These are phyloP conservation scores for Magnaporthiopsis rhizophila DNA, from an alignment of 2,329 filamentous ascomycete species.

Conservation along the genomic window DNA sequence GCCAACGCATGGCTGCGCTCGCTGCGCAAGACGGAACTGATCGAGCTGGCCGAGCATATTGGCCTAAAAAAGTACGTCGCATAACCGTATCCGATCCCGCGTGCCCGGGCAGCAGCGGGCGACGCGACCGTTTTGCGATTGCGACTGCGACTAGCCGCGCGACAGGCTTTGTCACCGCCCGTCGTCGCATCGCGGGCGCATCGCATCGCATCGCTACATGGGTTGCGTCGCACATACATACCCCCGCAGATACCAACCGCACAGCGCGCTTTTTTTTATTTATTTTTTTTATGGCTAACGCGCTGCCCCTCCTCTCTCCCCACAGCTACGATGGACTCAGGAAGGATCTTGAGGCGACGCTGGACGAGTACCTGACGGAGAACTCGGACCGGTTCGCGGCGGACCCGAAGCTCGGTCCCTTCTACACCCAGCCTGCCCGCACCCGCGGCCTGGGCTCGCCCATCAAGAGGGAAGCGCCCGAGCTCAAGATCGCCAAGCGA, in stretches of 20 bases:
- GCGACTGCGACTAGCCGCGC: neutral
- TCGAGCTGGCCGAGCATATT: constrained; percentile 63
- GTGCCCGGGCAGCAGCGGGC: neutral
- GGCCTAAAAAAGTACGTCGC: constrained; percentile 60
- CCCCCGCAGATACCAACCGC: too few species aligned
- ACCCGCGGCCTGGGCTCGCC: constrained; percentile 51
- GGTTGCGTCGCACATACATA: constrained; percentile 1
- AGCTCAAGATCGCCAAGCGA: constrained; percentile 39
- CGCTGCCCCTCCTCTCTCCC: constrained; percentile 10
- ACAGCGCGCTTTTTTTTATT: neutral
- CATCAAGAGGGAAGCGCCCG: constrained; percentile 45
- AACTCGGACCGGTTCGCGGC: constrained; percentile 58
- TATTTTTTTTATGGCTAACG: too few species aligned
- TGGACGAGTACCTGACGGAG: constrained; percentile 65
- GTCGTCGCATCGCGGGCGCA: neutral
- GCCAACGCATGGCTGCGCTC: constrained; percentile 64
- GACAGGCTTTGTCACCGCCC: neutral
- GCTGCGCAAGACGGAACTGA: constrained; percentile 75
- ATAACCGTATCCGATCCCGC: neutral
- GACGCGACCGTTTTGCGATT: neutral
- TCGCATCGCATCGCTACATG: neutral
- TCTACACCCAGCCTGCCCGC: constrained; percentile 57
- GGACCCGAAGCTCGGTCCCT: constrained; percentile 61
- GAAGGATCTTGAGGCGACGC: constrained; percentile 72
- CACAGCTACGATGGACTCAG: constrained; percentile 59